Conservation (phyloP, 495 filamentous ascomycete genomes). For the Pseudotulostoma volvatum region DNA sequence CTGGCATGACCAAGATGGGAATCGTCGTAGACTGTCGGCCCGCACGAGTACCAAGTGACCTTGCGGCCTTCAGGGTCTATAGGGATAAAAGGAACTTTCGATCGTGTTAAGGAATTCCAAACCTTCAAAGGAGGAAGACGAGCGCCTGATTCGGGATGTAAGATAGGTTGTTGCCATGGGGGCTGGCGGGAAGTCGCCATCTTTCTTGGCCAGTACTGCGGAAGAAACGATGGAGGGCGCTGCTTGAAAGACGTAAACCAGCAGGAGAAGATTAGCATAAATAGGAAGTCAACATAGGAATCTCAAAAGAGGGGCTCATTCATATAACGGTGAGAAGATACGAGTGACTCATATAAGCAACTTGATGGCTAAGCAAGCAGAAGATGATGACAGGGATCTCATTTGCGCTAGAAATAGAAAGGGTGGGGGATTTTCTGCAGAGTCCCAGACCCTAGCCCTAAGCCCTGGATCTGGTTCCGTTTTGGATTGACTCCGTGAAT, state of each 20-base stretch:
- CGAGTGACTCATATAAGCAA: no score
- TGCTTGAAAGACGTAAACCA: no score
- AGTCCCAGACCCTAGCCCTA: not conserved
- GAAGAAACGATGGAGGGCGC: not conserved
- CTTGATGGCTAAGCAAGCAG: no score
- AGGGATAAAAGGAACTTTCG: conserved; percentile 61
- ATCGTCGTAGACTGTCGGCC: conserved; percentile 87
- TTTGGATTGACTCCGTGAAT: not conserved
- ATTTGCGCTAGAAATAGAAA: no score
- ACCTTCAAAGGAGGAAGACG: conserved; percentile 27
- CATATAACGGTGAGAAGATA: no score
- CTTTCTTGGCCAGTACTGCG: conserved; percentile 2
- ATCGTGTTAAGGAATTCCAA: no score
- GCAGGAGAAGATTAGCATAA: no score
- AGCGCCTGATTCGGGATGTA: conserved; percentile 14
- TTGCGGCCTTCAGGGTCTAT: conserved; percentile 47
- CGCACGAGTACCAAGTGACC: conserved; percentile 80
- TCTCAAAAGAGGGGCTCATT: no score
- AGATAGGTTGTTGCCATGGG: conserved; percentile 29
- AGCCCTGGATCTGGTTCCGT: no score
- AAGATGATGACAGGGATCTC: no score
- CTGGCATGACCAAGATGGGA: conserved; percentile 79
- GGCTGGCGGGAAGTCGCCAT: conserved; percentile 27
- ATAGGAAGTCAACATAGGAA: no score
- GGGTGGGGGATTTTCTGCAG: no score